These are phyloP conservation scores for Marasmius fiardii DNA, from an alignment of 1,284 basidiomycete genomes.

Conservation along the genomic window DNA sequence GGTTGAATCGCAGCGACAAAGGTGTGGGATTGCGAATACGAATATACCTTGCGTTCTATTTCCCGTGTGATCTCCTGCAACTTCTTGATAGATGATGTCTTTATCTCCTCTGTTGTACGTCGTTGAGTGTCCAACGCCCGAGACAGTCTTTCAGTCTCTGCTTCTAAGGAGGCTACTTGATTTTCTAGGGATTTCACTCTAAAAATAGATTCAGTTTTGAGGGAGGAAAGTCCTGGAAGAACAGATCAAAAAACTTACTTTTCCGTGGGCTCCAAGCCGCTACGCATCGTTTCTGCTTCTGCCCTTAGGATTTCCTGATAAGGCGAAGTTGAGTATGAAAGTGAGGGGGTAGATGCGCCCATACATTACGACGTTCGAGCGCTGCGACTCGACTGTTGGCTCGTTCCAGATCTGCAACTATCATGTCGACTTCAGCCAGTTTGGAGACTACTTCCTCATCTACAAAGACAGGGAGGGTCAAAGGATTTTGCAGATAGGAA, in stretches of 20 bases:
- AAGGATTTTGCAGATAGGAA: slow-evolving; percentile 12
- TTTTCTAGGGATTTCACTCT: slow-evolving; percentile 73
- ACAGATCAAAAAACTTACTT: slow-evolving; percentile 46
- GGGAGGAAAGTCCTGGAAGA: neutral
- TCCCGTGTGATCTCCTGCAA: slow-evolving; percentile 63
- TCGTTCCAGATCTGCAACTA: slow-evolving; percentile 88
- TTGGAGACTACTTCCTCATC: slow-evolving; percentile 90
- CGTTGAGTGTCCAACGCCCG: slow-evolving; percentile 72
- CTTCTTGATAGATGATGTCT: slow-evolving; percentile 48
- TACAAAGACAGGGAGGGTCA: slow-evolving; percentile 28
- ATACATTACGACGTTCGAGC: slow-evolving; percentile 89
- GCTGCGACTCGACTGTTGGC: slow-evolving; percentile 90
- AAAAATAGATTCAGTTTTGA: slow-evolving; percentile 10
- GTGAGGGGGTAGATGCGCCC: no score
- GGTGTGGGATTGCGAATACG: no score
- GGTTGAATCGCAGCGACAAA: no score
- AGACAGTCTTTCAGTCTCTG: slow-evolving; percentile 69
- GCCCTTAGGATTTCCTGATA: slow-evolving; percentile 93
- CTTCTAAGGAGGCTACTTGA: slow-evolving; percentile 71
- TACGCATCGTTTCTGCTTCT: slow-evolving; percentile 87
- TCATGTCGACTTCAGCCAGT: slow-evolving; percentile 88
- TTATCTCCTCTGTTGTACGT: slow-evolving; percentile 46
- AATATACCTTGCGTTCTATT: slow-evolving; percentile 50
- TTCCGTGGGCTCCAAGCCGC: slow-evolving; percentile 74
- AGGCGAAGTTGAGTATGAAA: no score